These are phyloP conservation scores for Medicago lupulina DNA, from an alignment of 306 rosid species.

Conservation along the genomic window DNA sequence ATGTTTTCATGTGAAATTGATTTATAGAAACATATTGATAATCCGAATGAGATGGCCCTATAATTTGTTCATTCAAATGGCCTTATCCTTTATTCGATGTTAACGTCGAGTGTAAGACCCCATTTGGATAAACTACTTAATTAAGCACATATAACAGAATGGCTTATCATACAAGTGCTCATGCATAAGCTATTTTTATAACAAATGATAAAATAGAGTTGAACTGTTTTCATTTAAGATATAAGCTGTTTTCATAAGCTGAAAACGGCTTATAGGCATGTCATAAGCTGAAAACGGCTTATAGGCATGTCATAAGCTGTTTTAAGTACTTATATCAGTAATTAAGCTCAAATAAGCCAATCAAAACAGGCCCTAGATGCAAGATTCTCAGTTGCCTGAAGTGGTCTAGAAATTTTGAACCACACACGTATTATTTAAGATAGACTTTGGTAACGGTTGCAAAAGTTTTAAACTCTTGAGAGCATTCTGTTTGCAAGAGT, in stretches of 20 bases:
- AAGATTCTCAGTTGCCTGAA: slow-evolving; percentile 18
- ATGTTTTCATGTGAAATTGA: slow-evolving; percentile 10
- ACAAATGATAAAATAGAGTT: not conserved
- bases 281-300: not conserved
- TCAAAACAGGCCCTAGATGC: not conserved
- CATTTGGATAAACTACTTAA: not conserved
- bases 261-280: not conserved
- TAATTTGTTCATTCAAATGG: slow-evolving; percentile 1
- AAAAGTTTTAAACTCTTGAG: slow-evolving; percentile 2
- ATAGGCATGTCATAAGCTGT: not conserved
- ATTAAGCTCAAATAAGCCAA: not conserved
- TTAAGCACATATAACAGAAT: not conserved
- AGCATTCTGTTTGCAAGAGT: slow-evolving; percentile 5
- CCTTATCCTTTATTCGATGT: not conserved
- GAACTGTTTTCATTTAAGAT: not conserved
- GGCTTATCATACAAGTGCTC: not conserved
- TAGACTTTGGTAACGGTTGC: not conserved
- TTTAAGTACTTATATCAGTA: not conserved
- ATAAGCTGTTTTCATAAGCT: not conserved
- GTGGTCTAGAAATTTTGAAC: not conserved
- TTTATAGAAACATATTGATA: not conserved
- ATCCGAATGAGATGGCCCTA: not conserved
- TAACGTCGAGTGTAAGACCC: not conserved
- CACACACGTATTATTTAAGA: not conserved
- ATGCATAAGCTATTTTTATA: not conserved